Conservation (phyloP, 495 filamentous ascomycete genomes). For the Hypomontagnella submonticulosa region DNA sequence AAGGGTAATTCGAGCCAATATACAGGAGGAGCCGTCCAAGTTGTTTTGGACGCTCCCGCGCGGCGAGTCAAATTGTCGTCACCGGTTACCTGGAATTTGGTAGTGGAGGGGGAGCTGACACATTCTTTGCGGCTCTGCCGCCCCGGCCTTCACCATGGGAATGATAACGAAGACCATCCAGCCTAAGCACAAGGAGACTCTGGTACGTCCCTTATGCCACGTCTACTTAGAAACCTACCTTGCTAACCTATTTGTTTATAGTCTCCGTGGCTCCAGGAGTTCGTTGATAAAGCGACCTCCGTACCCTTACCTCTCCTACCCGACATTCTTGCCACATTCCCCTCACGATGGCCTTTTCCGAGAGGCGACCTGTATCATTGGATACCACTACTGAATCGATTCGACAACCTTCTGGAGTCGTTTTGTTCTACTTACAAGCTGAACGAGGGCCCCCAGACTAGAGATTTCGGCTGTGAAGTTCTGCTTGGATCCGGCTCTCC, state of each 20-base stretch:
- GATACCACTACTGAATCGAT: constrained; percentile 94
- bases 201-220: constrained; percentile 70
- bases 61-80: constrained; percentile 52
- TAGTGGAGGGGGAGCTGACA: constrained; percentile 61
- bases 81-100: constrained; percentile 49
- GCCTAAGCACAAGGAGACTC: constrained; percentile 90
- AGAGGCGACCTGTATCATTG: constrained; percentile 98
- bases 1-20: constrained; percentile 21
- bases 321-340: constrained; percentile 79
- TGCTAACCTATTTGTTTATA: constrained; percentile 57
- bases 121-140: constrained; percentile 65
- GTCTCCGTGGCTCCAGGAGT: constrained; percentile 88
- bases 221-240: constrained; percentile 40
- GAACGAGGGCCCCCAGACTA: constrained; percentile 80
- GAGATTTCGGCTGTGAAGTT: constrained; percentile 73
- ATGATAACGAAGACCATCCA: constrained; percentile 96
- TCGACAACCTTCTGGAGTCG: constrained; percentile 86
- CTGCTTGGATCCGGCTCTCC: constrained; percentile 61
- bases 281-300: constrained; percentile 73
- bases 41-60: constrained; percentile 47
- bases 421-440: constrained; percentile 86
- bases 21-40: constrained; percentile 44
- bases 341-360: constrained; percentile 93
- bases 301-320: constrained; percentile 80
- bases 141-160: constrained; percentile 75